phyloP scores from a whole-genome alignment of 116 monocot genomes.

The Thalassia testudinum region DNA sequence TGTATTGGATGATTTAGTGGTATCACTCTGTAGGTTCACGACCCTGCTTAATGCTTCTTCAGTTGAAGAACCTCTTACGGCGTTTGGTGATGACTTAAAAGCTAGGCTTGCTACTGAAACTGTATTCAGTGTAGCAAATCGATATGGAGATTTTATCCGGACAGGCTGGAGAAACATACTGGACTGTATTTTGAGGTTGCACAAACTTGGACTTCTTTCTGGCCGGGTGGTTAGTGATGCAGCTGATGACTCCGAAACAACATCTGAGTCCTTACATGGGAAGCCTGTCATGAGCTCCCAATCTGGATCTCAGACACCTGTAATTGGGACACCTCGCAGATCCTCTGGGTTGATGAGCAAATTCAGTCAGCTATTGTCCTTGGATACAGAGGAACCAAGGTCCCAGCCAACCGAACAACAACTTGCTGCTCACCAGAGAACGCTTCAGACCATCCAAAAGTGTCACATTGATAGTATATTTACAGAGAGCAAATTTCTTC shows the following conservation, averaged over 20 bases:
- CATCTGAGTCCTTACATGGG: slow-evolving; percentile 23
- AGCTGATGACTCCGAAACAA: slow-evolving; percentile 51
- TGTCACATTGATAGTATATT: slow-evolving; percentile 82
- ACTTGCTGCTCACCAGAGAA: slow-evolving; percentile 60
- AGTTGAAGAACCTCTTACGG: slow-evolving; percentile 40
- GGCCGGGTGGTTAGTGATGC: slow-evolving; percentile 62
- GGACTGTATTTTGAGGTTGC: slow-evolving; percentile 60
- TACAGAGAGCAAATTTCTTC: slow-evolving; percentile 78
- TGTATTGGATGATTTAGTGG: slow-evolving; percentile 61
- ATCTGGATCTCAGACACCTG: slow-evolving; percentile 25
- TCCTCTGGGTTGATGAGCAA: slow-evolving; percentile 78
- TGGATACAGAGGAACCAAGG: slow-evolving; percentile 67
- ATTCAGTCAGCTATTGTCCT: slow-evolving; percentile 69
- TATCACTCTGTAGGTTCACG: slow-evolving; percentile 70
- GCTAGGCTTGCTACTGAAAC: slow-evolving; percentile 67
- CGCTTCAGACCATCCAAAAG: slow-evolving; percentile 75
- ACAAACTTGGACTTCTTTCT: slow-evolving; percentile 69
- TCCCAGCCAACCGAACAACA: slow-evolving; percentile 77
- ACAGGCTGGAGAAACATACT: slow-evolving; percentile 72
- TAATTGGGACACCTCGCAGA: slow-evolving; percentile 39
- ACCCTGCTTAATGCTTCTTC: slow-evolving; percentile 35
- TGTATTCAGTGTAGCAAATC: slow-evolving; percentile 52
- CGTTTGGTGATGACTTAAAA: slow-evolving; percentile 63
- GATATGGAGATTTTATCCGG: slow-evolving; percentile 62
- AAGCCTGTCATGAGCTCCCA: slow-evolving; percentile 41